Conservation (phyloP, 352 stramenopile species). For the Globisporangium radiosum region DNA sequence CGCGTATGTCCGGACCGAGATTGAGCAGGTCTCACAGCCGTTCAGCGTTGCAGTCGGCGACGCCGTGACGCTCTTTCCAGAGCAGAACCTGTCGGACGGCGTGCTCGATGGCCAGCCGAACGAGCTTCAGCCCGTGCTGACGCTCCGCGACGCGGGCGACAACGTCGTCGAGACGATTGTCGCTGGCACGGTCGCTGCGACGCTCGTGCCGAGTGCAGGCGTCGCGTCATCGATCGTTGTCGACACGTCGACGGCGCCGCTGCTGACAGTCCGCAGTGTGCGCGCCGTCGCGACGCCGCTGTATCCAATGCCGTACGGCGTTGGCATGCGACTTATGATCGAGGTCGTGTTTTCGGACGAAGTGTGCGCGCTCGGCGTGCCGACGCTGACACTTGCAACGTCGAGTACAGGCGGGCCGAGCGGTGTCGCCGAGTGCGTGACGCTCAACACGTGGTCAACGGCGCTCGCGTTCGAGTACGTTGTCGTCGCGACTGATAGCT, state of each 20-base stretch:
- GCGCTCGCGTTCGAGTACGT: conserved; percentile 66
- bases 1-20: conserved; percentile 33
- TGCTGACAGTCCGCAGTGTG: conserved; percentile 41
- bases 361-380: conserved; percentile 46
- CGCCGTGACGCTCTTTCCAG: conserved; percentile 38
- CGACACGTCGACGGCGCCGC: conserved; percentile 41
- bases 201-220: conserved; percentile 54
- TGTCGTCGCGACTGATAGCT: conserved; percentile 41
- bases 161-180: conserved; percentile 54
- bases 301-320: conserved; percentile 53
- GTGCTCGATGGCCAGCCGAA: conserved; percentile 77
- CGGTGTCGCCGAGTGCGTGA: conserved; percentile 48
- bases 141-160: conserved; percentile 51
- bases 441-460: conserved; percentile 47
- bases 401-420: conserved; percentile 25
- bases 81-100: conserved; percentile 51
- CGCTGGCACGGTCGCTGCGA: conserved; percentile 39
- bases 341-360: conserved; percentile 79
- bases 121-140: conserved; percentile 55
- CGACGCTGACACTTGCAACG: conserved; percentile 44
- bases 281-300: conserved; percentile 27
- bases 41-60: conserved; percentile 54
- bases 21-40: conserved; percentile 46
- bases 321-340: conserved; percentile 50
- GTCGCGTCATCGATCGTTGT: conserved; percentile 56